phyloP scores from a whole-genome alignment of 148 eudicot species.

The Vaccinium vitisidaea region DNA sequence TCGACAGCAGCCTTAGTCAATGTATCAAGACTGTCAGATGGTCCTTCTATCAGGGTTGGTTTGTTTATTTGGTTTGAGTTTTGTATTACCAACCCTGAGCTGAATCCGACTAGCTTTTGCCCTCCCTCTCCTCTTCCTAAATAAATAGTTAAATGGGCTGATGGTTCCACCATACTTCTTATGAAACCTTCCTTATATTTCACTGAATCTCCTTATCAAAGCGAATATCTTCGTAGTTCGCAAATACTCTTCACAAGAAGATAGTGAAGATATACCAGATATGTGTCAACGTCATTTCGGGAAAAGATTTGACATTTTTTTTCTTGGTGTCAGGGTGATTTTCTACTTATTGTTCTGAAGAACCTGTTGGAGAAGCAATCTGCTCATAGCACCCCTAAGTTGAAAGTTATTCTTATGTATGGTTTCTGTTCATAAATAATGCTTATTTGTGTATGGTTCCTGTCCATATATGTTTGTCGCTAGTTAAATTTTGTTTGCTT shows the following conservation, averaged over 20 bases:
- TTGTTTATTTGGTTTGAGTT: slow-evolving; percentile 5
- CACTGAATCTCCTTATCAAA: neutral
- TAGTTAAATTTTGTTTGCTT: slow-evolving; percentile 3
- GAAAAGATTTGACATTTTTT: neutral
- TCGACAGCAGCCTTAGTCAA: neutral
- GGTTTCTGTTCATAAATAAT: slow-evolving; percentile 25
- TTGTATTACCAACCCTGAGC: neutral
- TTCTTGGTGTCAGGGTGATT: slow-evolving; percentile 73
- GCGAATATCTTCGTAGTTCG: neutral
- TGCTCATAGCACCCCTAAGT: slow-evolving; percentile 38
- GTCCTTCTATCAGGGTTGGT: neutral
- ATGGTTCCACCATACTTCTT: neutral
- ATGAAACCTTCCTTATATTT: neutral
- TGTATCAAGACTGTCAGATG: neutral
- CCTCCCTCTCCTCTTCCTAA: slow-evolving; percentile 5
- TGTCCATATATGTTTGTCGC: slow-evolving; percentile 13
- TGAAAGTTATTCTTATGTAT: slow-evolving; percentile 95
- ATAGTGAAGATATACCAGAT: neutral
- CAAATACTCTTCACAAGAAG: neutral
- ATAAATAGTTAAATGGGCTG: neutral
- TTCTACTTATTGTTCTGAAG: slow-evolving; percentile 82
- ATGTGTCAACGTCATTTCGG: neutral
- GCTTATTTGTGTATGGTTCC: slow-evolving; percentile 46
- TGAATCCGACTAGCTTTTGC: neutral
- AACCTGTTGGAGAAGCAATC: slow-evolving; percentile 80